Base-by-base conservation (phyloP, 176 grass and related monocot genomes). In the Eleusine indica region DNA sequence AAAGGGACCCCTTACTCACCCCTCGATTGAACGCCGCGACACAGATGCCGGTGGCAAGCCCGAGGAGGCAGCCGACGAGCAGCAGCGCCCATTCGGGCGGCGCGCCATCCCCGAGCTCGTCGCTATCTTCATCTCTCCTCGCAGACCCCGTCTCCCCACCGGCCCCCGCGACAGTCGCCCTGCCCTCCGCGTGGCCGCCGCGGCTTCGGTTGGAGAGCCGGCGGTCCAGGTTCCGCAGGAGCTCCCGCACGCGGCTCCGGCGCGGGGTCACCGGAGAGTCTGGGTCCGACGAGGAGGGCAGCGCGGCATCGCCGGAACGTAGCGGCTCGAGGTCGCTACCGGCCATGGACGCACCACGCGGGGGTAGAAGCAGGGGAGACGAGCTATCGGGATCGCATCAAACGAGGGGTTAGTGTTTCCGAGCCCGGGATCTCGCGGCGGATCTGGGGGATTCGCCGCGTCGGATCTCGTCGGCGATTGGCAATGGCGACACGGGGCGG, bases 51-150 rank as follows among this genome's bases (percentile, higher is more conserved):
- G 96, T 96, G 41, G 93, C 91, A 38, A 99, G 91, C 18, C 96
- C 93, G 49, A 99, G 96, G 65, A 99, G 88, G 91, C 96, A 99
- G 38, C 96, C 93, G 11, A 99, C 92, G 22, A 99, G 93, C 80
- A 99, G 85, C 51, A 99, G 58, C 42, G 93, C 96, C 96, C 96
- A 99, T 77, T 99, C 96, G n/a, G 96, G 96, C 52, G 96, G 96
- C 38, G 96, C 96, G 4, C 96, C 96, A 12, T 99, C 93, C 1
- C 87, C 89, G 54, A 99, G 87, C 62, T 87, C 91, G 68, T 95
- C 96, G 15, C 78, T 84, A 9, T 94, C 89, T 83, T 92, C 87
- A 49, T 74, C 71, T 73, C 91, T 71, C 85, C 83, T 74, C 42
- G 91, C 80, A 3, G 52, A 62, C 13, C 32, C 68, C 7, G 75